A percentile compares a stretch with the other conserved stretches of the same genome.
phyloP scores from a whole-genome alignment of 495 filamentous ascomycete genomes.

The Letharia columbiana region DNA sequence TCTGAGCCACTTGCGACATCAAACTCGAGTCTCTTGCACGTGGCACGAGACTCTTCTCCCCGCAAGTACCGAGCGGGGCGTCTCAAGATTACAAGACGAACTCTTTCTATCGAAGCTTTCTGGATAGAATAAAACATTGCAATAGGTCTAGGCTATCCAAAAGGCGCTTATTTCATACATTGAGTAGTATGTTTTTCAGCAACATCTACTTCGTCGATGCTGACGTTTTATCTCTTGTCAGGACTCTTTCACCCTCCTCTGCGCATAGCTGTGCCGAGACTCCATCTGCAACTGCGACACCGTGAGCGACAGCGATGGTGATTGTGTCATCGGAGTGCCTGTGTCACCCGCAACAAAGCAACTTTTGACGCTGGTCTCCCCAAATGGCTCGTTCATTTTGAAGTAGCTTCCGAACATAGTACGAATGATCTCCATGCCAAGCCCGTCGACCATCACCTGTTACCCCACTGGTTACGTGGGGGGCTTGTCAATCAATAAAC shows the following conservation, averaged over 20 bases:
- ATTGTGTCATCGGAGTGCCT: conserved; percentile 1
- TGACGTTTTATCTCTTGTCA: not conserved
- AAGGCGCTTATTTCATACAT: not conserved
- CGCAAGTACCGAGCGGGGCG: too few relatives aligned
- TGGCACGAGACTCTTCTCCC: too few relatives aligned
- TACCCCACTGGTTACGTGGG: conserved; percentile 6
- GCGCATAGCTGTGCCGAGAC: conserved; percentile 17
- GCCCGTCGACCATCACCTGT: not conserved
- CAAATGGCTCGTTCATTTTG: conserved; percentile 11
- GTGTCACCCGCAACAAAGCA: conserved; percentile 15
- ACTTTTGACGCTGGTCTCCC: conserved; percentile 13
- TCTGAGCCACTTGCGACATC: too few relatives aligned
- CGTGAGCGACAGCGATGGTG: conserved; percentile 13
- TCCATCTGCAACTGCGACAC: conserved; percentile 21
- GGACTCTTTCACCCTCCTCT: conserved; percentile 9
- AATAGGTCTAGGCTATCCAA: not conserved
- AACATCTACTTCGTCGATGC: not conserved
- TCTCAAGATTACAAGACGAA: too few relatives aligned
- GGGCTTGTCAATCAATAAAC: conserved; percentile 10
- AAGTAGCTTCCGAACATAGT: conserved; percentile 11
- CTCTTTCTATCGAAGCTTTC: too few relatives aligned
- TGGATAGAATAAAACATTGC: not conserved
- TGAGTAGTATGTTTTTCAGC: not conserved
- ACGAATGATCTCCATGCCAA: conserved; percentile 15
- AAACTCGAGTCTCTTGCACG: too few relatives aligned